Base-by-base conservation (phyloP, 1,284 basidiomycete species). In the Ceratorhiza oryzae-sativae region DNA sequence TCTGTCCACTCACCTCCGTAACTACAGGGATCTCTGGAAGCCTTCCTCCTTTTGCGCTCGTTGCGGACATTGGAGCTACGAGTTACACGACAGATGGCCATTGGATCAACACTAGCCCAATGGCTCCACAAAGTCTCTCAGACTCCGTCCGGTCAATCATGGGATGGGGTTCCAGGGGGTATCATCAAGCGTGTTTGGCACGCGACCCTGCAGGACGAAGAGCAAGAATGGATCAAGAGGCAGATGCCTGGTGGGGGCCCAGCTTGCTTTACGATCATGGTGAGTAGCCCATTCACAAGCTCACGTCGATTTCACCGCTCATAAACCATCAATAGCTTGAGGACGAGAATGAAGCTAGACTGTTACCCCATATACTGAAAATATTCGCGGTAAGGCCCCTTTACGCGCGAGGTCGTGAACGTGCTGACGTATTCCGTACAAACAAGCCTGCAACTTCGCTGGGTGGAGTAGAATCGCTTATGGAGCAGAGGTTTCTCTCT, bases 371-470 rank as follows among this genome's bases (percentile, higher is more conserved):
- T 75, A 77, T 81, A 9, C 81, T 93, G 42, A 84, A 89, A 76
- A 90, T 87, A 77, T 94, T 95, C 77, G 84, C 89, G 60, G 92
- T 93, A 76, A 79, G 90, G 49, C 18, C 15, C 20, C 25, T 36
- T 62, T 59, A 20, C 27, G 8, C 34, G 46, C n/a, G 23, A 8
- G n/a, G n/a, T n/a, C n/a, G n/a, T n/a, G n/a, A 0, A 2, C 42
- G 42, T 55, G 27, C 42, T 63, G 8, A 34, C 20, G 23, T 32
- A 20, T n/a, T 13, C 49, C 15, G n/a, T n/a, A n/a, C n/a, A n/a
- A n/a, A n/a, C n/a, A 77, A 95, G 90, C 86, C 92, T 67, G 95
- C 95, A 2, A 97, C 95, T 2, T 94, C 91, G 74, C 84, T 97
- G 4, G 95, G 95, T 23, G 92, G 94, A 18, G 93, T 96, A 1